Percentiles rank a stretch among this genome's conserved stretches.
Evolutionary conservation across 345 rosid genomes (phyloP).

Genomic region (Nasturtium officinale): DNA sequence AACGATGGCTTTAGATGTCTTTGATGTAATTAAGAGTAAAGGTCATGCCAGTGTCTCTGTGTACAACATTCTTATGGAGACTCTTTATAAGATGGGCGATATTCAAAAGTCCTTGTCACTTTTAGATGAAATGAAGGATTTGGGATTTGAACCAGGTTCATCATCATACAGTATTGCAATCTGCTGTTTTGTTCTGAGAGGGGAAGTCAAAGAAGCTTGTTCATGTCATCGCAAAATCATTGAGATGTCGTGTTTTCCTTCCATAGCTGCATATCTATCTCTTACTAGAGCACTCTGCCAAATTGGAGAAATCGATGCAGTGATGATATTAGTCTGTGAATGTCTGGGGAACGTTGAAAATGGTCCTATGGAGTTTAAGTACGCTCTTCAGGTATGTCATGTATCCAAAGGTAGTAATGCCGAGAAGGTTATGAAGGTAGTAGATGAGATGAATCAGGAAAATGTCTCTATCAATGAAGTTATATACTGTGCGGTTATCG

Average conservation of each 20-base stretch:
- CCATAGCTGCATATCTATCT: conserved; percentile 65
- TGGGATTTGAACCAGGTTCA: conserved; percentile 57
- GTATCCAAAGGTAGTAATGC: conserved; percentile 57
- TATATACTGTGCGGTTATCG: conserved; percentile 64
- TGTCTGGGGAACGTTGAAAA: conserved; percentile 70
- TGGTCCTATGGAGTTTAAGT: conserved; percentile 84
- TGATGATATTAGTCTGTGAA: conserved; percentile 80
- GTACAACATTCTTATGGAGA: conserved; percentile 69
- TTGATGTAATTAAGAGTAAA: conserved; percentile 57
- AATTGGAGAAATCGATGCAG: conserved; percentile 82
- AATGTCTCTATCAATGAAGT: conserved; percentile 60
- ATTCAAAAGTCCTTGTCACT: conserved; percentile 63
- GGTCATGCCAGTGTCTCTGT: conserved; percentile 62
- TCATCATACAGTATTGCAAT: conserved; percentile 60
- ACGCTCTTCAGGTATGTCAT: conserved; percentile 60
- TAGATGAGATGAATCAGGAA: conserved; percentile 77
- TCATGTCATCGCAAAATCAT: conserved; percentile 68
- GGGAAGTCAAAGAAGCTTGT: conserved; percentile 66
- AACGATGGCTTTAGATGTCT: conserved; percentile 60
- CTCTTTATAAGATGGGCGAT: conserved; percentile 57
- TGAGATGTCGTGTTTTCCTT: conserved; percentile 69
- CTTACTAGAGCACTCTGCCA: conserved; percentile 72
- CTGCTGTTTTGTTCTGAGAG: conserved; percentile 58
- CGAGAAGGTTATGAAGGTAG: conserved; percentile 66
- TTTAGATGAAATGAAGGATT: conserved; percentile 55